These are phyloP conservation scores for Panaeolus papilionaceus DNA, from an alignment of 768 basidiomycete genomes.

Conservation along the genomic window DNA sequence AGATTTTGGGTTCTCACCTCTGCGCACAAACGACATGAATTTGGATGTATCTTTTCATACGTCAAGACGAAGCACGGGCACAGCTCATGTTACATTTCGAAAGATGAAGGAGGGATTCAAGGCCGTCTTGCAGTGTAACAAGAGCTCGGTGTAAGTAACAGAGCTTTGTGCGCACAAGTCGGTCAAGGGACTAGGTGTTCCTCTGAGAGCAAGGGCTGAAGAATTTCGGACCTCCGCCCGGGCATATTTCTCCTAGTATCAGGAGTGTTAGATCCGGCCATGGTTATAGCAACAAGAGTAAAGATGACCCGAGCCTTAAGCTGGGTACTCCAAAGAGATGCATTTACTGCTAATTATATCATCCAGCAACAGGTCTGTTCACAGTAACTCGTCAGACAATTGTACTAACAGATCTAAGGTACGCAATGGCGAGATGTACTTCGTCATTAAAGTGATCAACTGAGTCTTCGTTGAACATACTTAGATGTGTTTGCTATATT, in stretches of 20 bases:
- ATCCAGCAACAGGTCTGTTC: too few species aligned
- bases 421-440: too few species aligned
- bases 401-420: too few species aligned
- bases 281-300: not conserved
- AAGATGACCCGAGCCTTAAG: too few species aligned
- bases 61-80: not conserved
- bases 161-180: too few species aligned
- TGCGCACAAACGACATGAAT: not conserved
- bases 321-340: too few species aligned
- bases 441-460: too few species aligned
- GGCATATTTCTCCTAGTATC: not conserved
- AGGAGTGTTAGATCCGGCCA: not conserved
- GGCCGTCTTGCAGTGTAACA: not conserved
- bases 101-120: not conserved
- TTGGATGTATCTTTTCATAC: not conserved
- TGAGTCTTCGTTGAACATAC: too few species aligned
- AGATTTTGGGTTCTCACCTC: not conserved
- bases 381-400: too few species aligned
- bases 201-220: not conserved
- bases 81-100: not conserved
- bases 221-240: not conserved
- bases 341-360: too few species aligned
- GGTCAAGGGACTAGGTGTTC: not conserved
- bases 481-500: too few species aligned
- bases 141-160: not conserved